Conservation (phyloP, 2,329 filamentous ascomycete species). For the Cordyceps militaris region DNA sequence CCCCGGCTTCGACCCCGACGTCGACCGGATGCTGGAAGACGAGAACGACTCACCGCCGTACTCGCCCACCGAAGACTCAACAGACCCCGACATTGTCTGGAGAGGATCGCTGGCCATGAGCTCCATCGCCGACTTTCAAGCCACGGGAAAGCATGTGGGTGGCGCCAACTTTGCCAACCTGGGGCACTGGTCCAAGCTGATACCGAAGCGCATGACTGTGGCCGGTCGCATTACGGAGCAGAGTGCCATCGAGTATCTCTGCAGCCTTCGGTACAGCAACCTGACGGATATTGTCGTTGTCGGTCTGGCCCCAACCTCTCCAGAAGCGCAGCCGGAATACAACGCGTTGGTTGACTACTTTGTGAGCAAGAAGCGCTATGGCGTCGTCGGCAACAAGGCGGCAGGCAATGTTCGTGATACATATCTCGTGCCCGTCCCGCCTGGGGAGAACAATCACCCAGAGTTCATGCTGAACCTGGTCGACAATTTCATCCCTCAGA, state of each 20-base stretch:
- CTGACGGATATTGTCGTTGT: conserved; percentile 81
- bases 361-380: conserved; percentile 71
- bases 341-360: conserved; percentile 84
- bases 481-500: conserved; percentile 69
- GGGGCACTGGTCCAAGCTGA: conserved; percentile 65
- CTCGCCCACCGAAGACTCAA: conserved; percentile 65
- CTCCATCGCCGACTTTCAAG: conserved; percentile 66
- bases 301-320: conserved; percentile 58
- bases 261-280: conserved; percentile 72
- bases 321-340: conserved; percentile 56
- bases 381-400: conserved; percentile 73
- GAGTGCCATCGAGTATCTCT: conserved; percentile 85
- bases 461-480: conserved; percentile 86
- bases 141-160: conserved; percentile 74
- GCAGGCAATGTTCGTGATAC: conserved; percentile 76
- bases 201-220: conserved; percentile 63
- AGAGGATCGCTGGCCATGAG: conserved; percentile 70
- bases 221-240: conserved; percentile 75
- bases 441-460: conserved; percentile 63
- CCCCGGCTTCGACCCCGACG: conserved; percentile 73
- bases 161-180: conserved; percentile 67
- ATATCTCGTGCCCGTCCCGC: conserved; percentile 80
- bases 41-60: conserved; percentile 75
- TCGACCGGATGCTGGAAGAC: conserved; percentile 82
- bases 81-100: conserved; percentile 69